A percentile compares a stretch with the other conserved stretches of the same genome.
phyloP scores from a whole-genome alignment of 148 eudicot species.

The Talinum fruticosum region DNA sequence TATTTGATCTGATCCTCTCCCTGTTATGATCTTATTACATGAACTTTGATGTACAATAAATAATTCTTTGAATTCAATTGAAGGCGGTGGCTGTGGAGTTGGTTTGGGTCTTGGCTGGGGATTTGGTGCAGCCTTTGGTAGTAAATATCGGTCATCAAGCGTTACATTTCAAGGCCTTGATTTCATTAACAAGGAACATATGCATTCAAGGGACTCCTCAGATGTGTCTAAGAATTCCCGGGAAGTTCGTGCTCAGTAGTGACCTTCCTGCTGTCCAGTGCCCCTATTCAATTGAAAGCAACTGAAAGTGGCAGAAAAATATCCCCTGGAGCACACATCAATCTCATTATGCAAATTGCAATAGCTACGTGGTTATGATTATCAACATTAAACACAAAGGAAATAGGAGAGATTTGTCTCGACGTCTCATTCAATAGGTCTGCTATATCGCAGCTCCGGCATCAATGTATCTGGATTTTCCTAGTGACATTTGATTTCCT shows the following conservation, averaged over 20 bases:
- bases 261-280: not conserved
- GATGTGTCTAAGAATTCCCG: constrained; percentile 19
- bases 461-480: not conserved
- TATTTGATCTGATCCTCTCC: constrained; percentile 19
- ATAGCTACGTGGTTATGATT: not conserved
- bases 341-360: not conserved
- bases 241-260: constrained; percentile 19
- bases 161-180: constrained; percentile 60
- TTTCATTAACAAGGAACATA: constrained; percentile 23
- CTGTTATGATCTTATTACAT: not conserved
- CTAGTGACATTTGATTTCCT: not conserved
- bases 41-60: not conserved
- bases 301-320: not conserved
- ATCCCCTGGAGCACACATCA: not conserved
- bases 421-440: not conserved
- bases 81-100: constrained; percentile 86
- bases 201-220: constrained; percentile 30
- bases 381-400: not conserved
- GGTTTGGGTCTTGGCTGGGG: constrained; percentile 90
- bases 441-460: not conserved
- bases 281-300: not conserved
- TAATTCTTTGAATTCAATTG: constrained; percentile 13
- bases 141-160: constrained; percentile 54
- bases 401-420: not conserved
- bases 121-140: constrained; percentile 69